Conservation (phyloP, 2,329 filamentous ascomycete species). For the Colletotrichum neosansevieriae region DNA sequence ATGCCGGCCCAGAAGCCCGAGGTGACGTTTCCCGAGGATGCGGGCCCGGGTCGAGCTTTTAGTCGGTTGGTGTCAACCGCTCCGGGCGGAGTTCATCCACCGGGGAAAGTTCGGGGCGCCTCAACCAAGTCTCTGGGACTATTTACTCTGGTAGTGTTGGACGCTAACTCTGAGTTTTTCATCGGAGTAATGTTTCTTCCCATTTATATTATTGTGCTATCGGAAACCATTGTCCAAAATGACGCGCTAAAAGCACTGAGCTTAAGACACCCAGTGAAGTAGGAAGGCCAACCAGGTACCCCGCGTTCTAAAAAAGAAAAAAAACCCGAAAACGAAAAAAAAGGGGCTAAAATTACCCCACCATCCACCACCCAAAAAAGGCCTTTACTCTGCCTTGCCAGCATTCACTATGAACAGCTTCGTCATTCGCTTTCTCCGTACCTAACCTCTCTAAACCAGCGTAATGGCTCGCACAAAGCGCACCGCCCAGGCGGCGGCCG, state of each 20-base stretch:
- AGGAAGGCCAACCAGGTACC: no score
- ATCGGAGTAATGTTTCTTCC: neutral
- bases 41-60: neutral
- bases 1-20: conserved; percentile 80
- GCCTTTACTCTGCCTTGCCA: neutral
- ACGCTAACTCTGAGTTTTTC: neutral
- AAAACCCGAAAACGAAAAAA: neutral
- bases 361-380: conserved; percentile 22
- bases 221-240: no score
- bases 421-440: no score
- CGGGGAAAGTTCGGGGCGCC: neutral
- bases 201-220: no score
- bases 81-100: conserved; percentile 8
- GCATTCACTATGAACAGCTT: neutral
- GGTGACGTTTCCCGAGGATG: conserved; percentile 62
- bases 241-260: no score
- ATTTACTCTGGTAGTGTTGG: no score
- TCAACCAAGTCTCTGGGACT: neutral
- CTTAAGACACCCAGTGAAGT: no score
- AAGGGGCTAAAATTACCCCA: conserved; percentile 30
- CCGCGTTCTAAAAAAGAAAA: no score
- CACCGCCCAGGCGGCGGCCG: conserved; percentile 80
- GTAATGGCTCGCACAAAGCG: conserved; percentile 69
- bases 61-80: neutral
- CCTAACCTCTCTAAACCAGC: neutral